phyloP scores from a whole-genome alignment of 306 rosid genomes.

The Cajanus cajan region DNA sequence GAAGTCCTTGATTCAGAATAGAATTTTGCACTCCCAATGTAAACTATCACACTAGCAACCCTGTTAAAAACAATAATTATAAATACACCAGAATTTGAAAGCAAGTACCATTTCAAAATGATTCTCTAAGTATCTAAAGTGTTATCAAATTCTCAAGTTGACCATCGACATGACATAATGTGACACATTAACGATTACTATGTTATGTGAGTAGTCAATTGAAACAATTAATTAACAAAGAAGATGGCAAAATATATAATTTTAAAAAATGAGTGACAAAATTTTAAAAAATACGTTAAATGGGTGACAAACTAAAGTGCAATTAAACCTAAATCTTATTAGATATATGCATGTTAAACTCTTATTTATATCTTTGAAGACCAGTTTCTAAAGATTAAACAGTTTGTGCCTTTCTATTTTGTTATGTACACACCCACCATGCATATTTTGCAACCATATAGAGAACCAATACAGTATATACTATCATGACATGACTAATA shows the following conservation, averaged over 20 bases:
- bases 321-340: too few species aligned
- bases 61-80: conserved; percentile 35
- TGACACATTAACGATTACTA: too few species aligned
- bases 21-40: conserved; percentile 56
- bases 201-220: too few species aligned
- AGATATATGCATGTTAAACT: too few species aligned
- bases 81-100: not conserved
- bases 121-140: not conserved
- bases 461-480: not conserved
- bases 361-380: not conserved
- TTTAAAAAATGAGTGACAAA: too few species aligned
- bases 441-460: not conserved
- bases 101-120: not conserved
- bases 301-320: too few species aligned
- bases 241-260: too few species aligned
- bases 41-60: conserved; percentile 55
- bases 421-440: not conserved
- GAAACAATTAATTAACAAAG: too few species aligned
- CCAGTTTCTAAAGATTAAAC: not conserved
- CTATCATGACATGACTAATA: too few species aligned
- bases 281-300: too few species aligned
- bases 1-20: conserved; percentile 48
- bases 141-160: not conserved
- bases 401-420: not conserved
- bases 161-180: too few species aligned